phyloP scores from a whole-genome alignment of 768 basidiomycete species.

The Mycena galopus region DNA sequence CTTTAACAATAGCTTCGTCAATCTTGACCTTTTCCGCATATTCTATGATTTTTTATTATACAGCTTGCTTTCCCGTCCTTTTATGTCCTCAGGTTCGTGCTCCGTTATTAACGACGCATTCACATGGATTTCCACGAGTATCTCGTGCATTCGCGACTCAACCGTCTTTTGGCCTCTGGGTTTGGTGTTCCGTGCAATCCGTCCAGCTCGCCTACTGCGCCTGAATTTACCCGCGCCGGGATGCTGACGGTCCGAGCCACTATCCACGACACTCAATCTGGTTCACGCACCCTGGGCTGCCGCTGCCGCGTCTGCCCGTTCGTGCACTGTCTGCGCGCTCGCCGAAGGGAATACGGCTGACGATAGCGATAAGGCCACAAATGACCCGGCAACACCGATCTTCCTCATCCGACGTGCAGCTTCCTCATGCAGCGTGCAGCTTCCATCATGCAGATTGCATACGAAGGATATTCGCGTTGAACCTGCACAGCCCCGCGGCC shows the following conservation, averaged over 20 bases:
- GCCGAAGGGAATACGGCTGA: background rate
- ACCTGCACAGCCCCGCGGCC: background rate
- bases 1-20: background rate
- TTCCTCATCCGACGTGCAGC: no score
- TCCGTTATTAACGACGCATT: background rate
- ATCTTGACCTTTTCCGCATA: background rate
- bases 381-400: no score
- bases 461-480: background rate
- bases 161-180: background rate
- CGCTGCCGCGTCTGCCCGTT: background rate
- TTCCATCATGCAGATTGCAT: no score
- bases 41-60: background rate
- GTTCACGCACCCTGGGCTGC: background rate
- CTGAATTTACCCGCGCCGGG: background rate
- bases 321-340: background rate
- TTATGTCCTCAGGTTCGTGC: background rate
- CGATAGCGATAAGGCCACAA: background rate
- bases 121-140: background rate
- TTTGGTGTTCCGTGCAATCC: background rate
- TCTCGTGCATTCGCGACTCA: background rate
- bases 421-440: no score
- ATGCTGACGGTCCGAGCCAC: no score
- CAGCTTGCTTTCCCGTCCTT: background rate
- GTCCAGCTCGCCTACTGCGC: background rate
- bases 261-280: background rate